Evolutionary conservation across 306 rosid species (phyloP).

Genomic region (Cucumis melo): DNA sequence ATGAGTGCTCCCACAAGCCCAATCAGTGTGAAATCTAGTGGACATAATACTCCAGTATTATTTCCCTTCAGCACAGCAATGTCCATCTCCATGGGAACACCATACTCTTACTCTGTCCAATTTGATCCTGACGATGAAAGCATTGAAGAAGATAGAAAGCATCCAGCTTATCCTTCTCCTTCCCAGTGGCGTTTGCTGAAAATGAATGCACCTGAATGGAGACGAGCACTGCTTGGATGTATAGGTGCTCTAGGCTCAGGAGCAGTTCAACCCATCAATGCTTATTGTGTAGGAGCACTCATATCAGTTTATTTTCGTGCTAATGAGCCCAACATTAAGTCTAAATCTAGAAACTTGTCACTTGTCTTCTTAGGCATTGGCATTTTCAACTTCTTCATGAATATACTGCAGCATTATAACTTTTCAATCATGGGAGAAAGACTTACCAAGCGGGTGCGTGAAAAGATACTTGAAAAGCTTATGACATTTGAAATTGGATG

Average conservation of each 20-base stretch:
- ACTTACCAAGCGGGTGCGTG: slow-evolving; percentile 64
- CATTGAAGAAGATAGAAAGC: slow-evolving; percentile 28
- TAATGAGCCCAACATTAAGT: slow-evolving; percentile 30
- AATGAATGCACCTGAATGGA: slow-evolving; percentile 79
- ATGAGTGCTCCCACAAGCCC: slow-evolving; percentile 51
- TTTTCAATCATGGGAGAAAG: slow-evolving; percentile 80
- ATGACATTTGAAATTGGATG: slow-evolving; percentile 81
- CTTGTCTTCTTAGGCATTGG: slow-evolving; percentile 60
- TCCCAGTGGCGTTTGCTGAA: slow-evolving; percentile 62
- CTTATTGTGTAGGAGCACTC: slow-evolving; percentile 63
- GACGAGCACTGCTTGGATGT: slow-evolving; percentile 57
- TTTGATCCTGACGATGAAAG: slow-evolving; percentile 48
- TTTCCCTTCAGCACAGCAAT: slow-evolving; percentile 45
- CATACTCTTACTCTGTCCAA: slow-evolving; percentile 64
- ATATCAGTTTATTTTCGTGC: slow-evolving; percentile 52
- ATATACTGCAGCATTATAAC: slow-evolving; percentile 64
- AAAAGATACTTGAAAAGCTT: slow-evolving; percentile 49
- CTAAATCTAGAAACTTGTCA: slow-evolving; percentile 44
- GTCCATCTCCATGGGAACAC: slow-evolving; percentile 53
- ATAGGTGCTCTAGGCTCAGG: slow-evolving; percentile 78
- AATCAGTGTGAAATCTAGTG: slow-evolving; percentile 42
- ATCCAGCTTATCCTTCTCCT: slow-evolving; percentile 36
- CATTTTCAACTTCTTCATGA: slow-evolving; percentile 58
- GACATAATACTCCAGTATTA: slow-evolving; percentile 31
- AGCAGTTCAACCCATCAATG: slow-evolving; percentile 78